These are phyloP conservation scores for Chlorella sp. DNA, from an alignment of 139 green algal species.

Conservation along the genomic window DNA sequence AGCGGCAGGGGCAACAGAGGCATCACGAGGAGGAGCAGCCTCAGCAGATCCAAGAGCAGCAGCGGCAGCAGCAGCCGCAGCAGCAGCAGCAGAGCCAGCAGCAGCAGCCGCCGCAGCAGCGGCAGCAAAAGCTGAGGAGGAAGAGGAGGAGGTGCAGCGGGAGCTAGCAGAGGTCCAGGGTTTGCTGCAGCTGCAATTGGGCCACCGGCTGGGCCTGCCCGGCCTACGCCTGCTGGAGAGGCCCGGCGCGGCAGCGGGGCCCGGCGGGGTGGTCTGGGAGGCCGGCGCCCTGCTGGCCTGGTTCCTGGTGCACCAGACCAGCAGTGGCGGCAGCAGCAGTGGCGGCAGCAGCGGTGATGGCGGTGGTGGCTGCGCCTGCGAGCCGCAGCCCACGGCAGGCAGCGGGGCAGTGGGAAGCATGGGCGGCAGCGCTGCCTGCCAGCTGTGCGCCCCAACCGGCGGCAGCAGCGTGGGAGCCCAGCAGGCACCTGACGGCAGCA, in stretches of 20 bases:
- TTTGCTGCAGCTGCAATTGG: constrained; percentile 26
- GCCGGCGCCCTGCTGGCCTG: constrained; percentile 28
- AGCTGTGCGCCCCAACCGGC: background rate
- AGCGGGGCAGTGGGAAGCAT: background rate
- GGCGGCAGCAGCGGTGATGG: background rate
- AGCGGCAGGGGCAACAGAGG: background rate
- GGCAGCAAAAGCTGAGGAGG: background rate
- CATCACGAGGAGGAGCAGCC: background rate
- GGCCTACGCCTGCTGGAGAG: constrained; percentile 18
- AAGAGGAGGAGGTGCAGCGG: background rate
- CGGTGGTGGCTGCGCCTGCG: background rate
- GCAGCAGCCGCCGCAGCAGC: background rate
- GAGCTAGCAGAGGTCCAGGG: constrained; percentile 13
- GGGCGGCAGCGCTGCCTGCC: background rate
- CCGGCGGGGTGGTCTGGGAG: constrained; percentile 22
- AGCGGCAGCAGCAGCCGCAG: background rate
- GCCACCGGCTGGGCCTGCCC: constrained; percentile 24
- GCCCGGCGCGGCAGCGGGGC: background rate
- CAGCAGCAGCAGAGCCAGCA: background rate
- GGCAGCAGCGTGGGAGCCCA: too few species aligned
- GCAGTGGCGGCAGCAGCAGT: background rate
- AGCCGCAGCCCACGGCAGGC: background rate
- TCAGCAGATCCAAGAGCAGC: too few species aligned
- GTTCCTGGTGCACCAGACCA: constrained; percentile 21
- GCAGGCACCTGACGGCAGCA: too few species aligned